Evolutionary conservation across 2,329 filamentous ascomycete species (phyloP).

Genomic region (Chalaropsis ovoidea): DNA sequence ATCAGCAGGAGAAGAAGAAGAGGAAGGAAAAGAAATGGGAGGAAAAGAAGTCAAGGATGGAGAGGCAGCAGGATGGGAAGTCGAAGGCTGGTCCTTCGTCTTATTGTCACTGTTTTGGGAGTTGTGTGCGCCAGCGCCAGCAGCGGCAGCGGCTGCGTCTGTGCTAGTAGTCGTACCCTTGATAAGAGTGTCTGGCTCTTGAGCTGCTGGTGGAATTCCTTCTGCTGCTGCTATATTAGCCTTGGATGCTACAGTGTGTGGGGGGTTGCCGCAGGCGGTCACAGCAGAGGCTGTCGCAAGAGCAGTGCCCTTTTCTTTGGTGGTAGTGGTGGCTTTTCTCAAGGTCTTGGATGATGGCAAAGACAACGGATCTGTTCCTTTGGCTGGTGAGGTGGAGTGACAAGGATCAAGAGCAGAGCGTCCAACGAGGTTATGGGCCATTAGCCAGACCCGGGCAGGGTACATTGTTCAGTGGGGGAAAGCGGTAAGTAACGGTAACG

Average conservation of each 20-base stretch:
- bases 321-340: neutral
- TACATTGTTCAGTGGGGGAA: conserved; percentile 10
- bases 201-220: conserved; percentile 16
- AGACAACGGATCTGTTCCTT: conserved; percentile 15
- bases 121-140: neutral
- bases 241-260: neutral
- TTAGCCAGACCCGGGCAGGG: conserved; percentile 15
- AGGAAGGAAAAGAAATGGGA: conserved; percentile 25
- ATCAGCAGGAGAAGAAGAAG: conserved; percentile 19
- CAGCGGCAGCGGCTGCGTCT: conserved; percentile 17
- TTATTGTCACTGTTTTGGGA: conserved; percentile 23
- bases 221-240: conserved; percentile 10
- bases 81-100: conserved; percentile 13
- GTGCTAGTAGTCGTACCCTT: conserved; percentile 16
- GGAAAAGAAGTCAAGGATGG: conserved; percentile 27
- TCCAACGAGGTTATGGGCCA: neutral
- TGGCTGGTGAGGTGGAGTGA: conserved; percentile 13
- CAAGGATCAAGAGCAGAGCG: conserved; percentile 18
- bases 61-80: conserved; percentile 18
- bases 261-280: conserved; percentile 12
- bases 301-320: conserved; percentile 5
- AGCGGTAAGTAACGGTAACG: neutral
- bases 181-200: conserved; percentile 6
- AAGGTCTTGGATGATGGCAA: conserved; percentile 13
- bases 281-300: conserved; percentile 13